Evolutionary conservation across 208 protist genomes (phyloP), one percentile per base, ranked within the genome.

Genomic region (Sergeia podlipaevii): DNA sequence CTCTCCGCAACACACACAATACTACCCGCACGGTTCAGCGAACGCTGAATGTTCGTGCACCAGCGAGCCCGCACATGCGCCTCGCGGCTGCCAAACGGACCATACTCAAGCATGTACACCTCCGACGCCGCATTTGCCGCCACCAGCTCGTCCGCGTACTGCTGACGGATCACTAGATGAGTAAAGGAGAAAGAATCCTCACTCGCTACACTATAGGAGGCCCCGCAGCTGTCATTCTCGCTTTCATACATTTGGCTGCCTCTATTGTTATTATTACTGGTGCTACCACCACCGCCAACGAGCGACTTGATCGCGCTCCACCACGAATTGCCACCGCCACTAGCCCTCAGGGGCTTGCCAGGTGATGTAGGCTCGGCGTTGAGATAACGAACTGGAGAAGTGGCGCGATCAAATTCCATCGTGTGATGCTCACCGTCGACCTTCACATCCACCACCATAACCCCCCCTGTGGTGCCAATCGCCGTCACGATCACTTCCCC

Each of bases 381-480:
- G 61, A 46, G 24, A 60, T 26, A 6, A n/a, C 47, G 50, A 21
- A 21, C 55, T 45, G 39, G 44, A 37, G 38, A 60, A 44, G 54
- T 51, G 30, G 38, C 51, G 3, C 83, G 62, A 49, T 81, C 66
- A 42, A 87, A 85, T 36, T 69, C 49, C n/a, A 63, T 26, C 20
- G 79, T 71, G 42, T 67, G 62, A 56, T 84, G 75, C 27, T 74
- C 65, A 37, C 85, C 85, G 37, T 74, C 65, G 23, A 67, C 51
- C 68, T 88, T 89, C 24, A 89, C 54, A 36, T 80, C 80, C 32
- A 89, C 59, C 18, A 85, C 49, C 15, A 93, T 43, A 23, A 54
- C 29, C 3, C 86, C 86, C 15, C 59, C 58, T 3, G 60, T 65
- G 2, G 82, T 80, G 37, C 86, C 86, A 10, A 89, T 58, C 4